Base-by-base conservation (phyloP, 2,329 filamentous ascomycete species). In the Fusarium sp. region DNA sequence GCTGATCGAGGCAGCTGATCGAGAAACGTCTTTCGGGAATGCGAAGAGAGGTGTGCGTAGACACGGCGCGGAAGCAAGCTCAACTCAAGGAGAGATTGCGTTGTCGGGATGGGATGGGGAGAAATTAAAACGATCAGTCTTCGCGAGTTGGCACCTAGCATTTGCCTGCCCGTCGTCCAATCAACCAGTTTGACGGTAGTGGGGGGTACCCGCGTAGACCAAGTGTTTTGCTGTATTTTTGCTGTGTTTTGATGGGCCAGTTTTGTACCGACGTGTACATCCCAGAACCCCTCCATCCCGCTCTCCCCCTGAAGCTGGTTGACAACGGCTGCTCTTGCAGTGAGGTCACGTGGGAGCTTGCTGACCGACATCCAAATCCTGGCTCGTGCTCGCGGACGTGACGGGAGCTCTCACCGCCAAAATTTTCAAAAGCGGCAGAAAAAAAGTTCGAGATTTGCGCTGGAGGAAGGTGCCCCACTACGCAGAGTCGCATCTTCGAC, bases 131-230 rank as follows among this genome's bases (percentile, higher is more conserved):
- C 56, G 18, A 42, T 36, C 63, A 50, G 62, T 69, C 61, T 68
- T 71, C 73, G 67, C 70, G 67, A 66, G 72, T 67, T 70, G 71
- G 46, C 70, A 40, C 38, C 36, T 13, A 11, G 36, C 36, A 40
- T 64, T 58, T 58, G 60, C 55, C 62, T 67, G n/a, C n/a, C n/a
- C n/a, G n/a, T n/a, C n/a, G n/a, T n/a, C 74, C 75, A 76, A 77
- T 77, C 76, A 77, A 77, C 75, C 72, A 66, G n/a, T n/a, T n/a
- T n/a, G n/a, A n/a, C n/a, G n/a, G n/a, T n/a, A 64, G 72, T 72
- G 72, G 72, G 74, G 74, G 69, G 73, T 74, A 75, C 68, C 58
- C 61, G 53, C 60, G 62, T 62, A 65, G 58, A 75, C 71, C 62
- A 67, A 38, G 27, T 54, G 50, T 13, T 33, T 14, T 33, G 34